Percentiles rank a stretch among this genome's conserved stretches.
Conservation (phyloP, 75 land plant species). For the Selaginella moellendorffii region DNA sequence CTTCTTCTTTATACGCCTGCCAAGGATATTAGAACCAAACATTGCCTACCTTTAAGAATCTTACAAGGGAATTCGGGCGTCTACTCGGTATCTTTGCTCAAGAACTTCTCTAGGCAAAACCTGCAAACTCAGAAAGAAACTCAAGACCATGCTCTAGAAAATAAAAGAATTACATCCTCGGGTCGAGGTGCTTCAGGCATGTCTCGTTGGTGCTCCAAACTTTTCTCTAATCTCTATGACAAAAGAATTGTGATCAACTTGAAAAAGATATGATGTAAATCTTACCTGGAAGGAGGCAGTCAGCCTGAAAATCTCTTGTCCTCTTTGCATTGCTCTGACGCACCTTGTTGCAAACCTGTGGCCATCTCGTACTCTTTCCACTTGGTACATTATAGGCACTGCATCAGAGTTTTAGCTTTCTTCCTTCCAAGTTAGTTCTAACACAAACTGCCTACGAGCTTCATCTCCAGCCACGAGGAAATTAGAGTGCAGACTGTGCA, state of each 20-base stretch:
- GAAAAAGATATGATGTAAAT: background rate
- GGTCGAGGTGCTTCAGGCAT: constrained; percentile 78
- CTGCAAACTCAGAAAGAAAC: constrained; percentile 25
- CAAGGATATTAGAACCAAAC: background rate
- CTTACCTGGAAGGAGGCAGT: constrained; percentile 83
- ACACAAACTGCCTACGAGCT: constrained; percentile 30
- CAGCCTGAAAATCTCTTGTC: constrained; percentile 57
- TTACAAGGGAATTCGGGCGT: constrained; percentile 88
- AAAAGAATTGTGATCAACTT: background rate
- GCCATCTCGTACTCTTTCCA: constrained; percentile 80
- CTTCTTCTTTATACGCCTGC: constrained; percentile 53
- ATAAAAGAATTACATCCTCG: constrained; percentile 35
- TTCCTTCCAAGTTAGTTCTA: background rate
- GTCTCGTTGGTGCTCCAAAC: constrained; percentile 66
- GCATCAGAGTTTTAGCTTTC: constrained; percentile 6
- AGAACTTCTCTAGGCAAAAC: constrained; percentile 50
- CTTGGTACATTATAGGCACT: constrained; percentile 89
- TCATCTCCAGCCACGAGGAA: constrained; percentile 70
- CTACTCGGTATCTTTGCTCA: constrained; percentile 48
- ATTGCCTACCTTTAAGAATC: constrained; percentile 1
- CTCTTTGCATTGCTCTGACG: constrained; percentile 72
- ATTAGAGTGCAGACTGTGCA: constrained; percentile 74
- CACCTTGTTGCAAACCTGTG: constrained; percentile 77
- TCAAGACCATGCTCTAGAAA: background rate
- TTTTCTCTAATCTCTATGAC: constrained; percentile 60